Evolutionary conservation across 148 eudicot genomes (phyloP).

Genomic region (Chenopodium quinoa): DNA sequence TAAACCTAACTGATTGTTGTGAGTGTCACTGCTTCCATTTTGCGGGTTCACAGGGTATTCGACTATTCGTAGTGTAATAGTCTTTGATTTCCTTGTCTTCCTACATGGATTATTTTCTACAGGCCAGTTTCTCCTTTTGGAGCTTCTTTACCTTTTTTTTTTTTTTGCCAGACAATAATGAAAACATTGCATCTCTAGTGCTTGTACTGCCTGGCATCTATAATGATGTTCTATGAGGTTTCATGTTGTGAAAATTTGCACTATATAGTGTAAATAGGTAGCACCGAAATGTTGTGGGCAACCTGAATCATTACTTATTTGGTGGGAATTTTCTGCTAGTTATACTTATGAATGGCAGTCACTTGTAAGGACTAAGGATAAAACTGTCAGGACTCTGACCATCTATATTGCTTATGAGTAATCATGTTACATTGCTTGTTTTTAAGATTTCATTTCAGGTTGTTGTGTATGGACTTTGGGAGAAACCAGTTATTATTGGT

Average conservation of each 20-base stretch:
- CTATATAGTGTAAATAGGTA: not conserved
- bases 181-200: no score
- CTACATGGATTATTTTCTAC: not conserved
- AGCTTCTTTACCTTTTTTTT: not conserved
- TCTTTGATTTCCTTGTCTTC: not conserved
- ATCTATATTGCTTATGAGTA: not conserved
- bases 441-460: not conserved
- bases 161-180: not conserved
- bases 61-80: not conserved
- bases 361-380: not conserved
- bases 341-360: not conserved
- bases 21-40: not conserved
- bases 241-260: not conserved
- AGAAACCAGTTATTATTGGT: not conserved
- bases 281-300: not conserved
- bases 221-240: not conserved
- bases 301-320: conserved; percentile 6
- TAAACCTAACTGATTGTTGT: not conserved
- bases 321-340: not conserved
- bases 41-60: not conserved
- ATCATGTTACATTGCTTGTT: not conserved
- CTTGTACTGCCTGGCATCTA: not conserved
- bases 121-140: not conserved
- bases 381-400: not conserved
- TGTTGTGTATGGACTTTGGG: not conserved